Base-by-base conservation (phyloP, 495 filamentous ascomycete species). In the Hamigera avellanea region DNA sequence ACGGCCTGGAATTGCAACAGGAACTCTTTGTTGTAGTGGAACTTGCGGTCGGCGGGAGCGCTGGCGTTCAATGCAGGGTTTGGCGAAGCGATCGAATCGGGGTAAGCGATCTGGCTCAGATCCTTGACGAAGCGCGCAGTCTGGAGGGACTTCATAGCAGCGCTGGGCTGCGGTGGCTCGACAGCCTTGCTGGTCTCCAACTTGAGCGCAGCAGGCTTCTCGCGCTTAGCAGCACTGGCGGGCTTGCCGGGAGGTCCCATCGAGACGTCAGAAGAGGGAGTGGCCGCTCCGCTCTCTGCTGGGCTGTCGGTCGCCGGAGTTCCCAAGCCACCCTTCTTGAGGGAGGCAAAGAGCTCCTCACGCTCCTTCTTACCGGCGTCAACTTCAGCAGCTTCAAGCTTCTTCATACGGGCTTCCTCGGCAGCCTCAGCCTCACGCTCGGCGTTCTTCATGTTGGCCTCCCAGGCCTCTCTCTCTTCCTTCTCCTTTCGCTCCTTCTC, bases 1-100 rank as follows among this genome's bases (percentile, higher is more conserved):
- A 86, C 83, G 35, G 66, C 64, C 65, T 95, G 80, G 71, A 99
- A 99, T 52, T 99, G 93, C n/a, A 96, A 69, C 59, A 99, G 66
- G 71, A 99, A 99, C 33, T 85, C 76, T 39, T 83, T 82, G 56
- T 95, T 85, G 62, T 99, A 99, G 52, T 88, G 84, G 71, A 94
- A 94, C 50, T 83, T 87, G 46, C 80, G 76, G 43, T 81, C 81
- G 38, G 68, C 73, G 3, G 81, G 71, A 13, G 81, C 78, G 32
- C 66, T 77, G 18, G 72, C 62, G 51, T 95, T 99, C 31, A 96
- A 63, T 6, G 88, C 82, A 5, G 88, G 83, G 53, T 95, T 95
- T 7, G 91, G 91, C 26, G 89, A 93, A 12, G 63, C 75, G 49
- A 95, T 76, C 18, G 79, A 76, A 1, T 74, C 57, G 8, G 91